Evolutionary conservation across 192 early-diverging fungal genomes (phyloP).

Genomic region (Coemansia sp.): DNA sequence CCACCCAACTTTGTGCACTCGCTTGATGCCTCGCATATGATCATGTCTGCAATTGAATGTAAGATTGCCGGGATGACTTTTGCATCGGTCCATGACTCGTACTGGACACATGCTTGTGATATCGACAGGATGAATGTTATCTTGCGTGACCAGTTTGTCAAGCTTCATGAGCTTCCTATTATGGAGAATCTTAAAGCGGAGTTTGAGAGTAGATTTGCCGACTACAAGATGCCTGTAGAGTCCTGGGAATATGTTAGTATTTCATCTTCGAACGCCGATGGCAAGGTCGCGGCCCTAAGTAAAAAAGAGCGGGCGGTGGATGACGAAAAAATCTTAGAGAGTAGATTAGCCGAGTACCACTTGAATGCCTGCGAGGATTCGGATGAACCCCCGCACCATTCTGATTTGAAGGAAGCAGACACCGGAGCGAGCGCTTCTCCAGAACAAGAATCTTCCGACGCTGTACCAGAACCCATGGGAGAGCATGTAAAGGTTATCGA

Average conservation of each 20-base stretch:
- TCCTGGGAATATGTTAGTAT: conserved; percentile 52
- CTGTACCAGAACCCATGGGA: neutral
- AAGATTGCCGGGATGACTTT: conserved; percentile 76
- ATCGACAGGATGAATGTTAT: conserved; percentile 83
- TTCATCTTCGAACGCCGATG: conserved; percentile 9
- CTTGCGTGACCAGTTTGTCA: conserved; percentile 88
- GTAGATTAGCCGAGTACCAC: conserved; percentile 28
- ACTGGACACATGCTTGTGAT: conserved; percentile 96
- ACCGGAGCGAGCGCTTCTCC: neutral
- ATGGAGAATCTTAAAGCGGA: conserved; percentile 83
- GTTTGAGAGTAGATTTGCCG: conserved; percentile 77
- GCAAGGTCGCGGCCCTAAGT: conserved; percentile 3
- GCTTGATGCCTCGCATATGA: conserved; percentile 96
- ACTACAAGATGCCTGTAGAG: conserved; percentile 65
- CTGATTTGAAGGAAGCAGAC: neutral
- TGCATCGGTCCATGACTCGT: conserved; percentile 97
- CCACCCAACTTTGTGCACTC: conserved; percentile 99
- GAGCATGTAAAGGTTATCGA: conserved; percentile 20
- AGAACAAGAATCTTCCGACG: neutral
- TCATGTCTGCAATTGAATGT: conserved; percentile 88
- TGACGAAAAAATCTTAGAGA: conserved; percentile 21
- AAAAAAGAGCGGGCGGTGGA: neutral
- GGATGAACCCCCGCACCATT: neutral
- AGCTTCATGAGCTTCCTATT: conserved; percentile 79
- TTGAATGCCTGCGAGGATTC: conserved; percentile 14